phyloP scores from a whole-genome alignment of 2,329 filamentous ascomycete species.

The Beauveria caledonica region DNA sequence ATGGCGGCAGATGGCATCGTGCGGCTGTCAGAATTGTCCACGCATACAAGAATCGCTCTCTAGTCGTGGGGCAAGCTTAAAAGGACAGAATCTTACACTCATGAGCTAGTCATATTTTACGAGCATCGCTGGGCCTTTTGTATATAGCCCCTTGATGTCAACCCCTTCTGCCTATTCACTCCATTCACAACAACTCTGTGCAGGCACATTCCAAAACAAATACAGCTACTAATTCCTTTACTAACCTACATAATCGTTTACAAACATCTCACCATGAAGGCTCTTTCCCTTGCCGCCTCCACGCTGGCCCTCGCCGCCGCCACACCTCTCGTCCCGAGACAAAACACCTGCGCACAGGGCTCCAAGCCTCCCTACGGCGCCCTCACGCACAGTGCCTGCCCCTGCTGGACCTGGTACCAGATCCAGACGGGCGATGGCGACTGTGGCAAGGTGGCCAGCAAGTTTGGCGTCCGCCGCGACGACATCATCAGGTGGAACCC shows the following conservation, averaged over 20 bases:
- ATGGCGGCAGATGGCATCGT: neutral
- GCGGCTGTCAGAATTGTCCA: neutral
- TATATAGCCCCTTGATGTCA: neutral
- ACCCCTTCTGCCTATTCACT: too few relatives aligned
- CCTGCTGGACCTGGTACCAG: constrained; percentile 11
- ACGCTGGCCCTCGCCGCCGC: neutral
- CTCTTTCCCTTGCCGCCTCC: neutral
- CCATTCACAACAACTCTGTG: too few relatives aligned
- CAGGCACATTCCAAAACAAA: too few relatives aligned
- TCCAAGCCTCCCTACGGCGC: constrained; percentile 2
- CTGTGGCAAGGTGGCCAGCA: constrained; percentile 7
- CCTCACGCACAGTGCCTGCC: constrained; percentile 6
- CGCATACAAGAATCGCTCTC: neutral
- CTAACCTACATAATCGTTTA: neutral
- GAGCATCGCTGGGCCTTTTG: neutral
- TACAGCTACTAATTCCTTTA: too few relatives aligned
- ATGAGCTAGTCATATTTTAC: neutral
- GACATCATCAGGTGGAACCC: constrained; percentile 10
- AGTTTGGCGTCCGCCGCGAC: neutral
- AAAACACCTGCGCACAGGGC: constrained; percentile 2
- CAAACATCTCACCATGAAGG: neutral
- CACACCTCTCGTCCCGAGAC: neutral
- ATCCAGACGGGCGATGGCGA: constrained; percentile 3
- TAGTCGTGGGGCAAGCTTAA: neutral
- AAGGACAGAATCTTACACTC: neutral